These are phyloP conservation scores for Gloeopeniophorella convolvens DNA, from an alignment of 768 basidiomycete genomes.

Conservation along the genomic window DNA sequence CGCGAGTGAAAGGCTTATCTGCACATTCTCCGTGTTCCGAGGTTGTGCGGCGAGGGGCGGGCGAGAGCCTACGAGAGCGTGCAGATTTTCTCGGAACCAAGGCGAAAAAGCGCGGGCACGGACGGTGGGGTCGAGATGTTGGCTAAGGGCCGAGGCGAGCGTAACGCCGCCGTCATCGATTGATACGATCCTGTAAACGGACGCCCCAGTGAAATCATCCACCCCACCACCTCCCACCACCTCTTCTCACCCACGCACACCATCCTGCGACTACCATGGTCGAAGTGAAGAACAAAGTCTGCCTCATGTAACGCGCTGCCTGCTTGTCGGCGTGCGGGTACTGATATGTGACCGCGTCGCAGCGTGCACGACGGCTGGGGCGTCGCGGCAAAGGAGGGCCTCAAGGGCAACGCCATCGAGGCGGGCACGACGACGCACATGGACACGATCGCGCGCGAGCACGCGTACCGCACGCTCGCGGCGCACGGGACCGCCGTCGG, in stretches of 20 bases:
- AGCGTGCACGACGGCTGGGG: constrained; percentile 99
- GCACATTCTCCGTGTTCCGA: no score
- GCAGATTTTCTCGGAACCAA: background rate
- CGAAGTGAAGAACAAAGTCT: constrained; percentile 80
- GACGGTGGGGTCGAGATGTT: background rate
- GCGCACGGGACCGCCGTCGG: constrained; percentile 94
- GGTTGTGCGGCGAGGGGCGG: no score
- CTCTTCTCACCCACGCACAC: background rate
- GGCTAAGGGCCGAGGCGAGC: background rate
- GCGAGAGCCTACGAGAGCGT: no score
- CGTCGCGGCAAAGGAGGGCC: constrained; percentile 56
- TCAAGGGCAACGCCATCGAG: constrained; percentile 84
- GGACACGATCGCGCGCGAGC: constrained; percentile 76
- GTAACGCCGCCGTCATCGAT: no score
- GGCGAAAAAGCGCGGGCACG: no score
- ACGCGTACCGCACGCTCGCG: constrained; percentile 63
- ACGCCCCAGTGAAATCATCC: background rate
- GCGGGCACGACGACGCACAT: constrained; percentile 82
- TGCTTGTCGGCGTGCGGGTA: background rate
- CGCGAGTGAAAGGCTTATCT: no score
- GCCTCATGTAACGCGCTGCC: constrained; percentile 61
- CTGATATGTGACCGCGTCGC: background rate
- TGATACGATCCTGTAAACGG: no score
- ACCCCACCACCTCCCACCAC: background rate
- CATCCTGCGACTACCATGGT: constrained; percentile 29